These are phyloP conservation scores for Dissophora ornata DNA, from an alignment of 192 early-diverging fungal species.

Conservation along the genomic window DNA sequence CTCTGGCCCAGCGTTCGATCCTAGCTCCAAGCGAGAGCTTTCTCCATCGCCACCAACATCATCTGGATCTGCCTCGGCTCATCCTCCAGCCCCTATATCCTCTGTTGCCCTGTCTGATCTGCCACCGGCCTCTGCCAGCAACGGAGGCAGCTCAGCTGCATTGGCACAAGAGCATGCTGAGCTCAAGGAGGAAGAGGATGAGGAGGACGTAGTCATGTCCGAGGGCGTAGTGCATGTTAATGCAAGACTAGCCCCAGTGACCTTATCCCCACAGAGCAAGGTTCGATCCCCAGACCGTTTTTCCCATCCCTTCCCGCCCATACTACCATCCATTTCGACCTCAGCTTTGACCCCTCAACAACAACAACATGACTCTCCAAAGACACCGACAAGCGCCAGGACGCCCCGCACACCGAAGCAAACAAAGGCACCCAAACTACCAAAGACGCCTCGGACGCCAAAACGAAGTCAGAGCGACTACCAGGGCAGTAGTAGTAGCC, in stretches of 20 bases:
- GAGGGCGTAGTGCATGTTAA: slow-evolving; percentile 51
- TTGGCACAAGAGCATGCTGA: not conserved
- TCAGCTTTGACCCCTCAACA: not conserved
- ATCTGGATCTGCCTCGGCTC: not conserved
- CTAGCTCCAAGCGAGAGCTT: not conserved
- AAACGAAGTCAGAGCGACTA: slow-evolving; percentile 42
- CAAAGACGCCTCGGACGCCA: slow-evolving; percentile 19
- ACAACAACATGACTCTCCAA: slow-evolving; percentile 24
- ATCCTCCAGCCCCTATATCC: not conserved
- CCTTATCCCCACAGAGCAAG: slow-evolving; percentile 18
- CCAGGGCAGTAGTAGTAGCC: not conserved
- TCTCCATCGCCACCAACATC: not conserved
- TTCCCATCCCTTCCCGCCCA: slow-evolving; percentile 1
- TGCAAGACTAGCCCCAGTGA: not conserved
- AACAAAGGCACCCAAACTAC: slow-evolving; percentile 16
- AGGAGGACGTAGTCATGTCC: slow-evolving; percentile 53
- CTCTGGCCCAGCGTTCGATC: too few species aligned
- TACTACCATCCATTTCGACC: slow-evolving; percentile 26
- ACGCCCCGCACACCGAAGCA: slow-evolving; percentile 43
- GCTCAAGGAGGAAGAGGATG: slow-evolving; percentile 32
- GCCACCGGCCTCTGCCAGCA: not conserved
- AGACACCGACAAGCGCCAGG: slow-evolving; percentile 30
- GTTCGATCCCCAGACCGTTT: not conserved
- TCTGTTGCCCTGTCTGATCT: not conserved
- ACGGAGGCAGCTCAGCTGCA: not conserved